Percentiles rank a stretch among this genome's conserved stretches.
Conservation (phyloP, 768 basidiomycete species). For the Lactarius quietus region DNA sequence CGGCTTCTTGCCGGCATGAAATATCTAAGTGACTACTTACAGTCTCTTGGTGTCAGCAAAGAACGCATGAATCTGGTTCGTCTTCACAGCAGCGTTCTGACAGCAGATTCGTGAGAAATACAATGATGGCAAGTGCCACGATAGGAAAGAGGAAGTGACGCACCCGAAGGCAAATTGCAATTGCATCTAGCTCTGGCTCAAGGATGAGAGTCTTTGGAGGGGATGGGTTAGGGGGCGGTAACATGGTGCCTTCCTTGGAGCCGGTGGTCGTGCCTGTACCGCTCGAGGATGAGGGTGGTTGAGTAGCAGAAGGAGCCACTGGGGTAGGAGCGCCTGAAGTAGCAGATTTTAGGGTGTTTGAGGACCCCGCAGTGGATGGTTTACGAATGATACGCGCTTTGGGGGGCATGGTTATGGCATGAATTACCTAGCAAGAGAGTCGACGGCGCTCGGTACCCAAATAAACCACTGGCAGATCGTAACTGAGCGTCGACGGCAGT, state of each 20-base stretch:
- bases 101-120: not conserved
- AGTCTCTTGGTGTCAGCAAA: slow-evolving; percentile 61
- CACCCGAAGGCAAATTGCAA: slow-evolving; percentile 58
- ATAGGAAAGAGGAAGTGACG: slow-evolving; percentile 11
- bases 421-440: not conserved
- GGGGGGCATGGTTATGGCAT: slow-evolving; percentile 40
- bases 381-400: slow-evolving; percentile 41
- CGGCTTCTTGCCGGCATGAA: not conserved
- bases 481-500: not conserved
- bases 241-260: slow-evolving; percentile 41
- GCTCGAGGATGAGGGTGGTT: slow-evolving; percentile 9
- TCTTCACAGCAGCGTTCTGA: slow-evolving; percentile 65
- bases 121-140: not conserved
- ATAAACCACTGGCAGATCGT: not conserved
- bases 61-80: slow-evolving; percentile 67
- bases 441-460: not conserved
- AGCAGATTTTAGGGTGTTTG: slow-evolving; percentile 7
- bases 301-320: slow-evolving; percentile 29
- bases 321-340: slow-evolving; percentile 6
- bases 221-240: slow-evolving; percentile 49
- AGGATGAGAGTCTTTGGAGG: slow-evolving; percentile 41
- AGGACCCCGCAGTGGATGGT: slow-evolving; percentile 22
- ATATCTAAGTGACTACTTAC: slow-evolving; percentile 45
- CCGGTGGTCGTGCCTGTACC: not conserved
- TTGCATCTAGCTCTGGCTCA: slow-evolving; percentile 60